Base-by-base conservation (phyloP, 371 early-diverging fungal genomes). In the Mortierella polycephala region DNA sequence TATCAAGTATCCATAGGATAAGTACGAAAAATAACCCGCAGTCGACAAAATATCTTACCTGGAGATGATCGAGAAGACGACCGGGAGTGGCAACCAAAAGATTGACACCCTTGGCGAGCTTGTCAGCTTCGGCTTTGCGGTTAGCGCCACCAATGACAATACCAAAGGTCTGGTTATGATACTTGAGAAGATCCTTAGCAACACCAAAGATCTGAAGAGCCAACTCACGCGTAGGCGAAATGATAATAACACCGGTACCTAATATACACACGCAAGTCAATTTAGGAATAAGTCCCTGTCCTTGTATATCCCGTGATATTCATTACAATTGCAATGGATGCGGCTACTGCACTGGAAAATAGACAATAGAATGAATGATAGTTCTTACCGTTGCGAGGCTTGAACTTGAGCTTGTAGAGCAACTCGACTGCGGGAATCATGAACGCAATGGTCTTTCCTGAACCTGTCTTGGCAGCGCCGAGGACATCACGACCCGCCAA, bases 201-300 rank as follows among this genome's bases (percentile, higher is more conserved):
- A 99, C 99, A 21, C 98, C 96, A 84, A 96, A 96, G 71, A 99
- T 99, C 84, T 99, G 99, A 64, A 99, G 86, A 42, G 99, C 99
- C 61, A 99, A 89, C 87, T 99, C 99, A 81, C 99, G 93, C 47
- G 99, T 99, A 20, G 99, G 99, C 11, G 98, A 93, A 62, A 99
- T 97, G 67, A 99, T 90, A 57, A 99, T 83, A 21, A 96, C 93
- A 61, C 98, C 98, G 1, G 98, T 98, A 62, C 96, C 85, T 85
- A 56, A 64, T 49, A 12, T 18, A 14, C 23, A 62, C 14, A 61
- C 30, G 30, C 30, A 69, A 40, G 37, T 42, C 58, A 13, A 44
- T 39, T 62, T 40, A 56, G 42, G 50, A 59, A 18, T 40, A 52
- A 21, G 30, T 20, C 6, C 1, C 42, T 63, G 53, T 41, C 7